Evolutionary conservation across 768 basidiomycete genomes (phyloP).

Genomic region (Pulveroboletus ravenelii): DNA sequence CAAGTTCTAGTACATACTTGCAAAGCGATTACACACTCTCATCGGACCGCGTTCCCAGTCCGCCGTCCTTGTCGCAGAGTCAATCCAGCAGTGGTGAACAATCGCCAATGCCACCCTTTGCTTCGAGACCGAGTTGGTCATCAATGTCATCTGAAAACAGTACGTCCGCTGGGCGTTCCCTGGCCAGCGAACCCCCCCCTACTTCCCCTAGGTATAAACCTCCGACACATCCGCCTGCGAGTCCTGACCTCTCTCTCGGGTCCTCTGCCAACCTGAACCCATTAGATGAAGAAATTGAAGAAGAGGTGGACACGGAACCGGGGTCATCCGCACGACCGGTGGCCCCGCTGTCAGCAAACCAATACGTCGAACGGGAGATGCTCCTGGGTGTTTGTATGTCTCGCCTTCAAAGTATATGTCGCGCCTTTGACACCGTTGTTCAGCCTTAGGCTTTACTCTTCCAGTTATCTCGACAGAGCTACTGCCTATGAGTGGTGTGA

Average conservation of each 20-base stretch:
- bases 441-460: constrained; percentile 65
- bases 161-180: constrained; percentile 7
- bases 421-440: constrained; percentile 8
- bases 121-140: constrained; percentile 20
- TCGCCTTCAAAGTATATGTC: background rate
- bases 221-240: constrained; percentile 15
- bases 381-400: constrained; percentile 61
- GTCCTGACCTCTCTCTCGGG: constrained; percentile 20
- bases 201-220: constrained; percentile 16
- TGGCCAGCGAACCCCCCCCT: constrained; percentile 12
- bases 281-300: constrained; percentile 20
- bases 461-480: constrained; percentile 50
- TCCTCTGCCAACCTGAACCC: constrained; percentile 12
- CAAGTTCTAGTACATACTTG: constrained; percentile 2
- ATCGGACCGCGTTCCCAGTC: constrained; percentile 9
- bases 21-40: constrained; percentile 12
- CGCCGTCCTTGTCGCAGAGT: constrained; percentile 13
- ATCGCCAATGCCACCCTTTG: constrained; percentile 10
- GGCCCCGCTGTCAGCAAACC: constrained; percentile 25
- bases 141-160: constrained; percentile 25
- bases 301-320: constrained; percentile 7
- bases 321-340: constrained; percentile 14
- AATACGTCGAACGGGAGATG: constrained; percentile 56
- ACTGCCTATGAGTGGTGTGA: constrained; percentile 44
- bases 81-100: constrained; percentile 16